Conservation (phyloP, 2,329 filamentous ascomycete genomes). For the Cercospora sesami region DNA sequence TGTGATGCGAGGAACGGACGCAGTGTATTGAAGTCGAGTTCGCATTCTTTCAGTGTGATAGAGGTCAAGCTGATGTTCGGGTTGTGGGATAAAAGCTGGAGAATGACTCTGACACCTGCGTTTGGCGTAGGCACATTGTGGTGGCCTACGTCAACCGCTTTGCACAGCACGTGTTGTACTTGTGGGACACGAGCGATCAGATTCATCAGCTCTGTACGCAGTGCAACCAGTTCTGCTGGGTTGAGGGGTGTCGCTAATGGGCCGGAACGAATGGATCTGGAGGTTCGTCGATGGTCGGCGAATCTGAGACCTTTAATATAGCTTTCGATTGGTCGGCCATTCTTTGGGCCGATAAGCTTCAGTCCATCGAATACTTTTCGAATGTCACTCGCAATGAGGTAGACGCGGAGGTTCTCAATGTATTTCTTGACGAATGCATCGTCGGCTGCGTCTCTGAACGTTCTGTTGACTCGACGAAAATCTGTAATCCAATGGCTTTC, state of each 20-base stretch:
- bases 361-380: not conserved
- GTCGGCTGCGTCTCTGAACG: not conserved
- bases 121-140: not conserved
- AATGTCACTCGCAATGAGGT: not conserved
- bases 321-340: not conserved
- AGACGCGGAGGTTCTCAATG: not conserved
- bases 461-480: not conserved
- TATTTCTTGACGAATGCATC: not conserved
- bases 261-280: not conserved
- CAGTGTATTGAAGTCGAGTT: not conserved
- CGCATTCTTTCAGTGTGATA: not conserved
- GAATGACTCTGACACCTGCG: not conserved
- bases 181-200: not conserved
- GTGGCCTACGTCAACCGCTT: not conserved
- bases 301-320: not conserved
- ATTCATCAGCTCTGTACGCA: not conserved
- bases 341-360: not conserved
- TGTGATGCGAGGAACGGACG: not conserved
- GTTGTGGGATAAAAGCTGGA: not conserved
- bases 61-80: not conserved
- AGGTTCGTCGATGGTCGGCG: not conserved
- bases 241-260: not conserved
- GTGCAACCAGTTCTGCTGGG: not conserved
- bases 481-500: not conserved
- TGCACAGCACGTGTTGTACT: not conserved